Conservation (phyloP, 257 asterid species). For the Przewalskia tangutica region DNA sequence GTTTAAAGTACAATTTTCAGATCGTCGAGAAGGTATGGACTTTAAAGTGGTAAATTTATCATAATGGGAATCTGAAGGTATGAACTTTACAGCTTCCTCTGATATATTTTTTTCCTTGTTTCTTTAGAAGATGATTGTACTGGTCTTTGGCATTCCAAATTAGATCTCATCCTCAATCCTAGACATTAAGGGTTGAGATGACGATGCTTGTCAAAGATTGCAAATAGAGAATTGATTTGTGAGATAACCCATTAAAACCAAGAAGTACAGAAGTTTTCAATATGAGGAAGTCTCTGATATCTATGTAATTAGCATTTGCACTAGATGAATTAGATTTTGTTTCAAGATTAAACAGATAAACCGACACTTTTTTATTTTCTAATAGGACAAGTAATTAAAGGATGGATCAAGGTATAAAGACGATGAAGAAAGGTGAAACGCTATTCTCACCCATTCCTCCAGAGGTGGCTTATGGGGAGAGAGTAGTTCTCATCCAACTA, state of each 20-base stretch:
- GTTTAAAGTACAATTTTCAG: neutral
- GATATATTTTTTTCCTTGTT: no score
- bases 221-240: neutral
- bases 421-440: neutral
- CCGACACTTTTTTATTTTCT: neutral
- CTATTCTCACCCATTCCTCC: slow-evolving; percentile 56
- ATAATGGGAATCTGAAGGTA: neutral
- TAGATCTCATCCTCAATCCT: neutral
- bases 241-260: no score
- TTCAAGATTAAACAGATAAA: neutral
- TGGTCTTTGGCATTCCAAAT: neutral
- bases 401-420: no score
- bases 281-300: neutral
- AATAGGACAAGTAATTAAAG: no score
- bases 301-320: neutral
- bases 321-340: neutral
- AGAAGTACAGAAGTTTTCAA: neutral
- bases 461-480: slow-evolving; percentile 50
- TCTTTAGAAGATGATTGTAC: no score
- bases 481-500: slow-evolving; percentile 66
- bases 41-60: neutral
- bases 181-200: neutral
- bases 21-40: neutral
- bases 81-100: no score
- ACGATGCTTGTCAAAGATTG: neutral